A percentile compares a stretch with the other conserved stretches of the same genome.
Evolutionary conservation across 2,329 filamentous ascomycete genomes (phyloP).

Genomic region (Claviceps maximensis): DNA sequence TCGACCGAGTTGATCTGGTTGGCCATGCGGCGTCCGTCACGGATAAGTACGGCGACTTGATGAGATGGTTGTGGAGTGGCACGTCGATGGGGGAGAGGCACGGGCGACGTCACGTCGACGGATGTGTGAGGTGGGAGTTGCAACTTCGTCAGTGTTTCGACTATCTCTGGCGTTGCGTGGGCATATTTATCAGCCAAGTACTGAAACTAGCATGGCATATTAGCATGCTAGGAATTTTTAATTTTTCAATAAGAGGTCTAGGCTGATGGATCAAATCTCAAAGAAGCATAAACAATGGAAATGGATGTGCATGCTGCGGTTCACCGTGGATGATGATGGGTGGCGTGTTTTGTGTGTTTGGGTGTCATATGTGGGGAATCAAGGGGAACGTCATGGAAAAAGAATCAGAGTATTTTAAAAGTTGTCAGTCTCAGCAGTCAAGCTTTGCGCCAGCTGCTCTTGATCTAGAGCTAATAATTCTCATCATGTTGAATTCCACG

Average conservation of each 20-base stretch:
- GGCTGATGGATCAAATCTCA: neutral
- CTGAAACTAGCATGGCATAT: conserved; percentile 39
- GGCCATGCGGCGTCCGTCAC: conserved; percentile 48
- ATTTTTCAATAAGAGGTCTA: neutral
- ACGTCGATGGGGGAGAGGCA: conserved; percentile 42
- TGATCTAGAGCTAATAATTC: conserved; percentile 72
- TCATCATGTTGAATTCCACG: conserved; percentile 23
- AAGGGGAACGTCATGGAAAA: conserved; percentile 8
- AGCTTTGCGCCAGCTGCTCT: conserved; percentile 42
- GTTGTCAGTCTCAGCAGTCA: conserved; percentile 45
- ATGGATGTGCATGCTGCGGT: neutral
- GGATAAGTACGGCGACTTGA: conserved; percentile 48
- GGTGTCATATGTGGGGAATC: neutral
- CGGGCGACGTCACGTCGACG: conserved; percentile 33
- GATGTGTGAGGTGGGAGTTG: conserved; percentile 45
- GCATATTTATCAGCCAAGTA: conserved; percentile 56
- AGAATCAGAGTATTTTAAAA: conserved; percentile 17
- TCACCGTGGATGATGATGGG: too few relatives aligned
- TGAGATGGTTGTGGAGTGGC: conserved; percentile 28
- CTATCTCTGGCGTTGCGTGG: conserved; percentile 50
- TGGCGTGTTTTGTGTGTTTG: neutral
- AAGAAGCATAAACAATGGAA: neutral
- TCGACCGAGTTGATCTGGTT: conserved; percentile 35
- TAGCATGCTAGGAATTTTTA: conserved; percentile 4
- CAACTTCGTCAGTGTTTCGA: conserved; percentile 51